Evolutionary conservation across 371 early-diverging fungal species (phyloP).

Genomic region (Haplosporangium sp.): DNA sequence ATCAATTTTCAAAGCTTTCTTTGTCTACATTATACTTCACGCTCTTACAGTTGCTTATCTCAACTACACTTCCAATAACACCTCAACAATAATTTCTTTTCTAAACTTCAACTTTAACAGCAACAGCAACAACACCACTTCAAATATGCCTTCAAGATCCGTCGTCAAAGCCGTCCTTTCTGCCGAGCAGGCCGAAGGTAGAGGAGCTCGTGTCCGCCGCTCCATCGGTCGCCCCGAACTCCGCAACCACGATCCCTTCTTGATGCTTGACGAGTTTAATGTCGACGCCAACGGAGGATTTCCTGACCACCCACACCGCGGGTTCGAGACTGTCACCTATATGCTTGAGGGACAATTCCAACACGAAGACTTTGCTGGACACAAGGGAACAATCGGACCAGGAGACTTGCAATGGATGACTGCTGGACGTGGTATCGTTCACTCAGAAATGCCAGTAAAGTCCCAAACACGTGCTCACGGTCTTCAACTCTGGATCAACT

Average conservation of each 20-base stretch:
- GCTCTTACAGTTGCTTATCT: background rate
- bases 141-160: slow-evolving; percentile 17
- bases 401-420: slow-evolving; percentile 79
- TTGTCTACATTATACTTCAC: slow-evolving; percentile 5
- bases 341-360: slow-evolving; percentile 79
- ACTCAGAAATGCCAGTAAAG: slow-evolving; percentile 73
- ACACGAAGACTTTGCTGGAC: slow-evolving; percentile 89
- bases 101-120: background rate
- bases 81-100: background rate
- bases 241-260: slow-evolving; percentile 85
- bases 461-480: slow-evolving; percentile 63
- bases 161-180: slow-evolving; percentile 25
- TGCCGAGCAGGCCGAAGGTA: slow-evolving; percentile 42
- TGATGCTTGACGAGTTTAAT: slow-evolving; percentile 87
- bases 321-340: slow-evolving; percentile 87
- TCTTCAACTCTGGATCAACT: slow-evolving; percentile 81
- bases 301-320: slow-evolving; percentile 78
- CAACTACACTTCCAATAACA: background rate
- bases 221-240: slow-evolving; percentile 75
- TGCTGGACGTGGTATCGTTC: slow-evolving; percentile 74
- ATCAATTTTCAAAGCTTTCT: background rate
- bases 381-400: slow-evolving; percentile 77
- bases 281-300: slow-evolving; percentile 69
- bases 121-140: background rate
- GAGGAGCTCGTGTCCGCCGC: slow-evolving; percentile 70